Evolutionary conservation across 805 yeast species (phyloP), one percentile per base, ranked within the genome.

Genomic region (Priceomyces medius): DNA sequence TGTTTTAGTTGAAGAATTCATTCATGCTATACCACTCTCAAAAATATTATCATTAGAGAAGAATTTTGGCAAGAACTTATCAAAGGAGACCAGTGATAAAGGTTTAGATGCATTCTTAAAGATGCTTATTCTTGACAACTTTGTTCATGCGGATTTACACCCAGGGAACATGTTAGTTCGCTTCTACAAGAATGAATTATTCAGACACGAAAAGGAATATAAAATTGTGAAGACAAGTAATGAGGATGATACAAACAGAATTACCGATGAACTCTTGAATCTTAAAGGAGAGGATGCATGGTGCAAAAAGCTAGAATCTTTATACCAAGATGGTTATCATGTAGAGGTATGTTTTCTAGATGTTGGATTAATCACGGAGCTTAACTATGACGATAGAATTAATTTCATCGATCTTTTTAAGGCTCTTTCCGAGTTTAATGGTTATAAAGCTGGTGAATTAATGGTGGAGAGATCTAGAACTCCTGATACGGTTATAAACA

Each of bases 401-500:
- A 93, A 93, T 57, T 93, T 93, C 58, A 79, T 93, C 26, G 97
- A 88, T 34, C 71, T 93, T 42, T 93, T 93, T 71, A 84, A 85
- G 52, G 85, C 97, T 0, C 68, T 93, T 24, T 85, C 96, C 2
- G 85, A 82, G 47, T 93, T 93, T 64, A 96, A 93, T 61, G 99
- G 99, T 0, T 89, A 86, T 58, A 76, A 74, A 45, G 98, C 97
- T 0, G 99, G 99, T 8, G 95, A 89, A 57, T 71, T 93, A 42
- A 91, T 93, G 97, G 82, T 90, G 45, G 97, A 89, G 64, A 70
- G 98, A 44, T 90, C 97, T 3, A 74, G 93, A 45, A 89, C 98
- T 0, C 99, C 99, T 0, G 95, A 88, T 37, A 85, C 96, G 0
- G 98, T 88, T 1, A 71, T 88, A 4, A 81, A 91, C 53, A 78